Conservation (phyloP, 495 filamentous ascomycete species). For the Acidomyces sp. region DNA sequence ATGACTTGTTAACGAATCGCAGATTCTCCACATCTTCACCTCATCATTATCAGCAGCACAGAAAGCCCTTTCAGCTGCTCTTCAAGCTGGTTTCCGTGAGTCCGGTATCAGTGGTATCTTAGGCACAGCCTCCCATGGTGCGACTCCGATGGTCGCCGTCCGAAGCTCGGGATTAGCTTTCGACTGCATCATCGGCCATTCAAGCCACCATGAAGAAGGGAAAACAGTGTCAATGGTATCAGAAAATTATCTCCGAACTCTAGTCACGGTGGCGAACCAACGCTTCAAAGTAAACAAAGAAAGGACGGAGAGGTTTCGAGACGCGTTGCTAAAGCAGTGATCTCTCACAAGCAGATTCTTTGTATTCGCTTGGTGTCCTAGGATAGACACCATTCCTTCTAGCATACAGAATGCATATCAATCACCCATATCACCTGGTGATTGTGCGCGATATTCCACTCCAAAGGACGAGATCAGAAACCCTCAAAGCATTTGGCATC, state of each 20-base stretch:
- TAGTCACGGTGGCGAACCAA: slow-evolving; percentile 59
- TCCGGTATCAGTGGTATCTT: slow-evolving; percentile 41
- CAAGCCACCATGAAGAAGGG: slow-evolving; percentile 17
- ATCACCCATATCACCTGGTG: too few species aligned
- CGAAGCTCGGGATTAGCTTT: slow-evolving; percentile 66
- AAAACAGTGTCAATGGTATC: slow-evolving; percentile 27
- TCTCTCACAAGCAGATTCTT: too few species aligned
- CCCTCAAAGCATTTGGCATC: too few species aligned
- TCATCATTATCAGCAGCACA: slow-evolving; percentile 61
- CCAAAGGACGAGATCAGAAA: too few species aligned
- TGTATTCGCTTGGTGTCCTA: too few species aligned
- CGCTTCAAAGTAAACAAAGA: slow-evolving; percentile 62
- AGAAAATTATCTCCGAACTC: slow-evolving; percentile 45
- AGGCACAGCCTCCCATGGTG: background rate
- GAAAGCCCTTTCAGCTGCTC: slow-evolving; percentile 53
- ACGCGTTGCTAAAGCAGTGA: slow-evolving; percentile 12
- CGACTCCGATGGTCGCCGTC: slow-evolving; percentile 56
- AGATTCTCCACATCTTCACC: slow-evolving; percentile 83
- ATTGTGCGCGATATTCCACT: too few species aligned
- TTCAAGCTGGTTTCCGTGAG: slow-evolving; percentile 78
- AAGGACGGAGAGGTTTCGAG: slow-evolving; percentile 44
- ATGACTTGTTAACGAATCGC: slow-evolving; percentile 7
- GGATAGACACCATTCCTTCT: too few species aligned
- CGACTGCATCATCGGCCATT: slow-evolving; percentile 61
- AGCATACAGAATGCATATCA: too few species aligned